Conservation (phyloP, 163 green algal genomes). For the Volvox carteri region DNA sequence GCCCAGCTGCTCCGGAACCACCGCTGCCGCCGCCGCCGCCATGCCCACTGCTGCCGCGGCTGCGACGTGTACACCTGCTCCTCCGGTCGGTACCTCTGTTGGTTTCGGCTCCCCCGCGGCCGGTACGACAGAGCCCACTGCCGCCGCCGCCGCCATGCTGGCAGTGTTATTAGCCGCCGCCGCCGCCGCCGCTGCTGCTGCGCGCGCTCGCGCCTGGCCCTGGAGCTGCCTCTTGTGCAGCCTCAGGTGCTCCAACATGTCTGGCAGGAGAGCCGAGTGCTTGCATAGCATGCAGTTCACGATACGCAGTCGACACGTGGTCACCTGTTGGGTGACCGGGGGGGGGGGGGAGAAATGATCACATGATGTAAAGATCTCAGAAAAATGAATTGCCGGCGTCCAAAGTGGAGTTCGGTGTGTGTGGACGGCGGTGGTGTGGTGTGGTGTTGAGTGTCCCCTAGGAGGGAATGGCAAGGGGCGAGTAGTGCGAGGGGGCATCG, state of each 20-base stretch:
- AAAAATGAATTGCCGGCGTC: background rate
- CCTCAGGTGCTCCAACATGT: conserved; percentile 57
- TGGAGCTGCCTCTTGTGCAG: conserved; percentile 40
- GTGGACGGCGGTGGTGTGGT: no score
- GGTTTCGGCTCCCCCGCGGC: background rate
- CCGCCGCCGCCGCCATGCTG: background rate
- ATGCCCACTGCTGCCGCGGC: background rate
- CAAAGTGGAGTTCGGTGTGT: background rate
- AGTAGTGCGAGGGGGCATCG: no score
- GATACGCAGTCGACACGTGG: conserved; percentile 35
- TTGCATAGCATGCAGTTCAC: conserved; percentile 57
- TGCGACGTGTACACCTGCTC: background rate
- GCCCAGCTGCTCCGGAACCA: background rate
- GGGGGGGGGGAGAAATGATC: no score
- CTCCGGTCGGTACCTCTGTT: background rate
- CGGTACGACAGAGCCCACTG: background rate
- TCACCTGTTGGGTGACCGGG: background rate
- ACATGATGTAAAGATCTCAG: no score
- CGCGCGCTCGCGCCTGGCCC: background rate
- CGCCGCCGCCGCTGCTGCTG: background rate
- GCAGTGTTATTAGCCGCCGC: background rate
- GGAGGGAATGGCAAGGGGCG: no score
- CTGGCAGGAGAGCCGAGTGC: conserved; percentile 41
- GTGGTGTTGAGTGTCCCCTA: no score
- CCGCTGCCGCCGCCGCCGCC: background rate